Evolutionary conservation across 148 eudicot genomes (phyloP).

Genomic region (Polygonum aviculare): DNA sequence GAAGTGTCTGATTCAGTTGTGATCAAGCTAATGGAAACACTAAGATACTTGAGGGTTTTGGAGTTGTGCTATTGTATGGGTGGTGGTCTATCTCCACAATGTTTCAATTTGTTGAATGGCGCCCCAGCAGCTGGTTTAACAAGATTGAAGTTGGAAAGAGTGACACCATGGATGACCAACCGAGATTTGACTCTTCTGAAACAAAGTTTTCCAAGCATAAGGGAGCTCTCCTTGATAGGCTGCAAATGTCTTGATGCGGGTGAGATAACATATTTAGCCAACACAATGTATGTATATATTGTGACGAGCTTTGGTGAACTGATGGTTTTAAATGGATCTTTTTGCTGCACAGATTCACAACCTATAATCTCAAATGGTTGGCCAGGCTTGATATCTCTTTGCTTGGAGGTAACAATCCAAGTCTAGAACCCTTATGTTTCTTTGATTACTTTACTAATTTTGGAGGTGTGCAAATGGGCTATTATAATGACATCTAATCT

Average conservation of each 20-base stretch:
- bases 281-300: background rate
- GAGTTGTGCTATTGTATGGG: constrained; percentile 66
- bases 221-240: constrained; percentile 62
- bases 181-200: constrained; percentile 48
- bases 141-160: constrained; percentile 78
- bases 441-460: background rate
- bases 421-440: background rate
- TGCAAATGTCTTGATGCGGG: constrained; percentile 62
- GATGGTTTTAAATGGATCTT: background rate
- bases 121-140: constrained; percentile 21
- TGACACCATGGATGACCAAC: constrained; percentile 84
- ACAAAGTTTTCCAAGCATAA: constrained; percentile 42
- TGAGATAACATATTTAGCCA: constrained; percentile 15
- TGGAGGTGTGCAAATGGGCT: background rate
- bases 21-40: constrained; percentile 28
- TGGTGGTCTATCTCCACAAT: constrained; percentile 58
- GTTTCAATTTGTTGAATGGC: constrained; percentile 23
- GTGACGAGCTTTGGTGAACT: background rate
- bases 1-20: constrained; percentile 52
- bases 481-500: background rate
- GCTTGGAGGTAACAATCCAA: constrained; percentile 53
- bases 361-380: constrained; percentile 72
- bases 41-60: constrained; percentile 44
- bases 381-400: constrained; percentile 75
- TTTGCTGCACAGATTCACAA: constrained; percentile 47